Evolutionary conservation across 2,329 filamentous ascomycete genomes (phyloP).

Genomic region (Penicillium sp.): DNA sequence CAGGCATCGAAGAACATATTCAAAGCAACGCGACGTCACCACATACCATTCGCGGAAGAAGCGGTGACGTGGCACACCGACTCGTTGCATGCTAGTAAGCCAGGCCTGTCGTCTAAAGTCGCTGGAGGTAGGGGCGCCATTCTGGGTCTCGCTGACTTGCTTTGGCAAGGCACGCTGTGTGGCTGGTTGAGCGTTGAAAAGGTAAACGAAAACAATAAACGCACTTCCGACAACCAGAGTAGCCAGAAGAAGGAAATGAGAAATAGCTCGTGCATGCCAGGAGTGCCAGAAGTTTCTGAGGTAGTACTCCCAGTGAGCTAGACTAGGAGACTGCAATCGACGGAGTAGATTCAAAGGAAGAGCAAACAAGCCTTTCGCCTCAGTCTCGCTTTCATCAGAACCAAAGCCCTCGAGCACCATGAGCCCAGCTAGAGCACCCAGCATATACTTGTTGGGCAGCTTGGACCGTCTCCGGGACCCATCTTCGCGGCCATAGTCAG

Average conservation of each 20-base stretch:
- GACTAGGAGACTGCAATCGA: slow-evolving; percentile 27
- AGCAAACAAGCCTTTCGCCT: slow-evolving; percentile 67
- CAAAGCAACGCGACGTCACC: slow-evolving; percentile 74
- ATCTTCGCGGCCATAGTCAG: slow-evolving; percentile 38
- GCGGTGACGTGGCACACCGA: slow-evolving; percentile 85
- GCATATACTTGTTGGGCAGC: slow-evolving; percentile 75
- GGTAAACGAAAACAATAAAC: slow-evolving; percentile 58
- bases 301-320: slow-evolving; percentile 27
- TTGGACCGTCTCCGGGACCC: slow-evolving; percentile 51
- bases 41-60: slow-evolving; percentile 84
- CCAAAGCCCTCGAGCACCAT: slow-evolving; percentile 86
- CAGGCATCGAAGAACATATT: slow-evolving; percentile 75
- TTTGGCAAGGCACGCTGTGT: slow-evolving; percentile 50
- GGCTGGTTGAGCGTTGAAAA: slow-evolving; percentile 60
- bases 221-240: slow-evolving; percentile 55
- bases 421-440: slow-evolving; percentile 85
- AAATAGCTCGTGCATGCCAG: slow-evolving; percentile 39
- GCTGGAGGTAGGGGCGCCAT: slow-evolving; percentile 69
- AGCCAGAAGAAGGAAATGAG: slow-evolving; percentile 52
- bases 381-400: slow-evolving; percentile 65
- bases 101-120: slow-evolving; percentile 85
- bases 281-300: slow-evolving; percentile 33
- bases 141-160: slow-evolving; percentile 22
- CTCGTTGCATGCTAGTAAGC: slow-evolving; percentile 89
- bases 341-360: slow-evolving; percentile 62